Base-by-base conservation (phyloP, 2,329 filamentous ascomycete species). In the Neopestalotiopsis rosae region DNA sequence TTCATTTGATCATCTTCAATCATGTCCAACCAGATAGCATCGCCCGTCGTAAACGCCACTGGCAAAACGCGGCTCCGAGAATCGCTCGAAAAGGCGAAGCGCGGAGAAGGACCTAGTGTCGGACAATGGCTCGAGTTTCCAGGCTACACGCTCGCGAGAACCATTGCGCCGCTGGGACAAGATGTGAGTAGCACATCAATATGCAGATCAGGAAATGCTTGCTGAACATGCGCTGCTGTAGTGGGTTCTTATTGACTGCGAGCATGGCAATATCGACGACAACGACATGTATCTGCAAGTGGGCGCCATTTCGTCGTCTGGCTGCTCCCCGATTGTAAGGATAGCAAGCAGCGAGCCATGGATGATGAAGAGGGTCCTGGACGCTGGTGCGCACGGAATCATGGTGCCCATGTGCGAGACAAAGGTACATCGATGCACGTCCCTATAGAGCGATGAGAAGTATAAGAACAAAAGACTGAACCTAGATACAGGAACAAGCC, bases 101-200 rank as follows among this genome's bases (percentile, higher is more conserved):
- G 67, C 32, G 69, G 76, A 1, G 71, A 76, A 45, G 75, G 74
- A 0, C 78, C 78, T 0, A 76, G 74, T 65, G 68, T 78, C 2
- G 77, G 77, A 3, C 76, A 78, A 69, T 78, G 76, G 77, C 72
- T 78, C 13, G 75, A 77, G 66, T 73, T 77, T 58, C 78, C 77
- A 2, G 78, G 78, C 0, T 79, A 78, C 64, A 71, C 75, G 12
- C 68, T 79, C n/a, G 76, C 77, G 1, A 74, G 69, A 49, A 78
- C 76, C 1, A 68, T 78, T 30, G 77, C 76, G 3, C 62, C 73
- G 0, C 68, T 79, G 7, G 77, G 77, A 5, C 73, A 73, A 67
- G 77, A 79, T 66, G 77, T 78, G 61, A 62, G 76, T 74, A 9
- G 28, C 10, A 5, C 34, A 38, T 5, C 34, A 38, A 38, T 38